These are phyloP conservation scores for Bertia moriformis DNA, from an alignment of 2,329 filamentous ascomycete genomes.

Conservation along the genomic window DNA sequence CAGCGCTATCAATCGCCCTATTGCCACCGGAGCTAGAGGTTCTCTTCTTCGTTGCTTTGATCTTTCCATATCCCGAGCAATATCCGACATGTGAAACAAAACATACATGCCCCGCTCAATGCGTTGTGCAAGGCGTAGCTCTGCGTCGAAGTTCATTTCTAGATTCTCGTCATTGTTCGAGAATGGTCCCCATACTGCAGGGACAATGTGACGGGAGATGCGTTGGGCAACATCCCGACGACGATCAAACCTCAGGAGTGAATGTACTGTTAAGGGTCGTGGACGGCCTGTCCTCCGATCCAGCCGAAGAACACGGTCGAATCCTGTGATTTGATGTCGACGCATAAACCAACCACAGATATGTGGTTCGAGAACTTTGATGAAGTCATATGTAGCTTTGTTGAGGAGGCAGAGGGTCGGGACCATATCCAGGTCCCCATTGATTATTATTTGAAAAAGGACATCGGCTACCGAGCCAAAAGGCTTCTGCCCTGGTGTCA, in stretches of 20 bases:
- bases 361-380: conserved; percentile 10
- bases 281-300: conserved; percentile 10
- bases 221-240: conserved; percentile 9
- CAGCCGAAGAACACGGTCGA: conserved; percentile 2
- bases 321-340: background rate
- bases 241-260: conserved; percentile 8
- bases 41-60: background rate
- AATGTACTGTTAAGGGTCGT: conserved; percentile 8
- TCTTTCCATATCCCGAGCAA: background rate
- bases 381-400: conserved; percentile 11
- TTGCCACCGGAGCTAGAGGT: background rate
- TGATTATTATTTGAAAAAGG: conserved; percentile 13
- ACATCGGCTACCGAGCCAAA: conserved; percentile 12
- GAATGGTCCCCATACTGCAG: background rate
- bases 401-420: conserved; percentile 11
- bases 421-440: conserved; percentile 9
- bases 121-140: background rate
- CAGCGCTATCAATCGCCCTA: conserved; percentile 4
- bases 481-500: background rate
- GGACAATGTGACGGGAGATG: background rate
- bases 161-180: background rate
- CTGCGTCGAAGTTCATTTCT: background rate
- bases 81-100: background rate
- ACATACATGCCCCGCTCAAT: background rate
- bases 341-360: conserved; percentile 13